These are phyloP conservation scores for Diaporthe capsici DNA, from an alignment of 2,329 filamentous ascomycete species.

Conservation along the genomic window DNA sequence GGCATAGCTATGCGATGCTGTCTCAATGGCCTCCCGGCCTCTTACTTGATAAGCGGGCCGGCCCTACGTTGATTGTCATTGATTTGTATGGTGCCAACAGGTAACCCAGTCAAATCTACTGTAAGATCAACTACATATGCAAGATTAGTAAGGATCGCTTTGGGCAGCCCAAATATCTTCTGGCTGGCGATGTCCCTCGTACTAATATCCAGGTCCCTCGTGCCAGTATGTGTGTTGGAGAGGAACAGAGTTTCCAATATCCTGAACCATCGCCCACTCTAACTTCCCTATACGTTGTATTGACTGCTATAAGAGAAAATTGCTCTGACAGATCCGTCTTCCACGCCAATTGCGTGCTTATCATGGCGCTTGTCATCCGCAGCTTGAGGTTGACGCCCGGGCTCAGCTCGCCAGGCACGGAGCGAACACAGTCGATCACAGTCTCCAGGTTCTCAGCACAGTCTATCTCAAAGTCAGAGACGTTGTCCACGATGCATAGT, in stretches of 20 bases:
- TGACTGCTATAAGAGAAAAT: neutral
- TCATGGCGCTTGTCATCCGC: constrained; percentile 14
- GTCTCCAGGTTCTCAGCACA: neutral
- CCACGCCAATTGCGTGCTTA: neutral
- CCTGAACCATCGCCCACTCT: neutral
- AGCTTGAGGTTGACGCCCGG: neutral
- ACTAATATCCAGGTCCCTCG: neutral
- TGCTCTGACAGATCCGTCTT: neutral
- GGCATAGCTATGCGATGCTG: too few species aligned
- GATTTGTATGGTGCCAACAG: too few species aligned
- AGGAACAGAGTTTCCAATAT: constrained; percentile 4
- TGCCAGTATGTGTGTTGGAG: too few species aligned
- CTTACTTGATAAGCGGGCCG: too few species aligned
- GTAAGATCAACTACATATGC: too few species aligned
- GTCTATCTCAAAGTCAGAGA: constrained; percentile 21
- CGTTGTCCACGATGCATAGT: constrained; percentile 23
- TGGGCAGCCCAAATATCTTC: neutral
- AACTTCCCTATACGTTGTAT: constrained; percentile 1
- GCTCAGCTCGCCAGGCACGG: neutral
- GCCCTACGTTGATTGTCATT: too few species aligned
- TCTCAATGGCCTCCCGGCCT: too few species aligned
- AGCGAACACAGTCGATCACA: neutral
- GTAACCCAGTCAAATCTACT: too few species aligned
- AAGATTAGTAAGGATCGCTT: too few species aligned
- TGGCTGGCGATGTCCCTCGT: too few species aligned